Evolutionary conservation across 208 protist species (phyloP).

Genomic region (Leishmania guyanensis): DNA sequence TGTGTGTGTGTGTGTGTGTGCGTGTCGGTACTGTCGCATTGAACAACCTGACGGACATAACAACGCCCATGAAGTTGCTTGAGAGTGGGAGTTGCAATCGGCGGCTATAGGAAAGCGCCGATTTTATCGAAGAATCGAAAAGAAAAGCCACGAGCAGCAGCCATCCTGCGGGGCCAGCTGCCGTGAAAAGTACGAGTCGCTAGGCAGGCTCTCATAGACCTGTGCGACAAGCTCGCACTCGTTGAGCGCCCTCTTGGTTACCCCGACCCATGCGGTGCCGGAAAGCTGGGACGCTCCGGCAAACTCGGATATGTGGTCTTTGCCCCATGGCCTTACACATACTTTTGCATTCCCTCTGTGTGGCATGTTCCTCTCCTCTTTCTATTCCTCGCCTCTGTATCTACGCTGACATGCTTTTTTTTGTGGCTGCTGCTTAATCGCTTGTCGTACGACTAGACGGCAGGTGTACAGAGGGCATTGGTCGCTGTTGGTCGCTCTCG

Average conservation of each 20-base stretch:
- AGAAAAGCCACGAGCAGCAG: not conserved
- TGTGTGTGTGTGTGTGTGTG: not conserved
- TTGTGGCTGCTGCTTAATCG: no score
- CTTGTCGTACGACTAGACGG: not conserved
- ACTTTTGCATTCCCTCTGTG: not conserved
- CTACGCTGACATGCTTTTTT: not conserved
- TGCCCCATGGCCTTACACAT: not conserved
- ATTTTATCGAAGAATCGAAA: not conserved
- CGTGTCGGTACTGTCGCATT: not conserved
- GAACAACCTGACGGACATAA: no score
- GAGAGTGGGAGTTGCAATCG: not conserved
- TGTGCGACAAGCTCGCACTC: not conserved
- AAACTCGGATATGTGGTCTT: not conserved
- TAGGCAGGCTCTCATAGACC: not conserved
- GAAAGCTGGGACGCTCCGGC: not conserved
- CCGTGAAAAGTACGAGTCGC: no score
- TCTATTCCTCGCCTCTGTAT: not conserved
- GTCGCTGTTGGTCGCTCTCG: not conserved
- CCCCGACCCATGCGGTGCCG: not conserved
- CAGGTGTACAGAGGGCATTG: not conserved
- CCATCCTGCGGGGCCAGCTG: no score
- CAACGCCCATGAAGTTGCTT: no score
- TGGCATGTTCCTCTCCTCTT: not conserved
- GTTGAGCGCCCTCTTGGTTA: no score
- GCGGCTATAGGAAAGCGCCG: not conserved